These are phyloP conservation scores for Starmerella stellata DNA, from an alignment of 805 yeast genomes.

Conservation along the genomic window DNA sequence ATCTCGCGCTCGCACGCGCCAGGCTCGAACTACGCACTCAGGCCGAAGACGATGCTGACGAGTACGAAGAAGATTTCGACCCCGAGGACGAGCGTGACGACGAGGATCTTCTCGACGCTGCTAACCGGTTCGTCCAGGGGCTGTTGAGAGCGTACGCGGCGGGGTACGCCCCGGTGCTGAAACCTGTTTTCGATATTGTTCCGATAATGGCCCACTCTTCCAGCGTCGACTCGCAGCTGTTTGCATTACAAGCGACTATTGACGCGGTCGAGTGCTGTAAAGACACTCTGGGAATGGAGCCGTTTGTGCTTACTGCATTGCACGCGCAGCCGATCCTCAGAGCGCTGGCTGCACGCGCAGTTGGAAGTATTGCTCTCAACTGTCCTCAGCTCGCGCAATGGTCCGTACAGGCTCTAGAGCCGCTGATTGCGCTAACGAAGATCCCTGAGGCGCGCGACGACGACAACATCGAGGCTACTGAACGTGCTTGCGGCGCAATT, in stretches of 20 bases:
- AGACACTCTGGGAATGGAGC: conserved; percentile 43
- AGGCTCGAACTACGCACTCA: conserved; percentile 46
- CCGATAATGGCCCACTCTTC: conserved; percentile 38
- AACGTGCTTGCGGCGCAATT: conserved; percentile 62
- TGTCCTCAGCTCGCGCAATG: conserved; percentile 44
- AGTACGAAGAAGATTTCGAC: conserved; percentile 67
- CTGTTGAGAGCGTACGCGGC: conserved; percentile 45
- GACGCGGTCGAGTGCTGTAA: conserved; percentile 73
- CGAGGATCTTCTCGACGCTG: conserved; percentile 75
- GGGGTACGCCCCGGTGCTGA: conserved; percentile 1
- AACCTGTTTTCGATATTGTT: conserved; percentile 28
- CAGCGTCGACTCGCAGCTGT: conserved; percentile 48
- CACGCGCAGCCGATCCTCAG: conserved; percentile 39
- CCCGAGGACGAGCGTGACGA: conserved; percentile 74
- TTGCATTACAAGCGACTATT: conserved; percentile 63
- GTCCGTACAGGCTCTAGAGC: conserved; percentile 51
- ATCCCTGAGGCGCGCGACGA: conserved; percentile 74
- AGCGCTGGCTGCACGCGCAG: conserved; percentile 69
- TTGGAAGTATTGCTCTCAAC: conserved; percentile 82
- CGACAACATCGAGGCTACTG: conserved; percentile 73
- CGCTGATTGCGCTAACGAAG: conserved; percentile 51
- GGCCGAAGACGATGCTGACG: conserved; percentile 36
- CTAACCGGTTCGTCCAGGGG: conserved; percentile 53
- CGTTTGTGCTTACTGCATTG: conserved; percentile 41
- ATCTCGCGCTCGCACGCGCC: conserved; percentile 46